phyloP scores from a whole-genome alignment of 495 filamentous ascomycete species.

The Talaromyces adpressus region DNA sequence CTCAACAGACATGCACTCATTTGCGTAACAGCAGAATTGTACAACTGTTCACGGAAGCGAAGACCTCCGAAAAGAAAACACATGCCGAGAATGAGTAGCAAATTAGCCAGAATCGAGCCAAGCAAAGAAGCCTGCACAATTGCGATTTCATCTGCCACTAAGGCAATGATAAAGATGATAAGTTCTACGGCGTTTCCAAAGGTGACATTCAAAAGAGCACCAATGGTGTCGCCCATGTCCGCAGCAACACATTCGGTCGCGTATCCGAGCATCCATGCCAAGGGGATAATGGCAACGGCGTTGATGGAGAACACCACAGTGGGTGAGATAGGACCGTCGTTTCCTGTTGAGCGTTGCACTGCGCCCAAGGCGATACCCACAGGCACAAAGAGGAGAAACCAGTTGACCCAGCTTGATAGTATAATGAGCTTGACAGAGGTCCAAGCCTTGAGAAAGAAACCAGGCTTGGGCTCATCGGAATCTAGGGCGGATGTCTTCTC shows the following conservation, averaged over 20 bases:
- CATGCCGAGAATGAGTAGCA: conserved; percentile 87
- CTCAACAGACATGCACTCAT: conserved; percentile 91
- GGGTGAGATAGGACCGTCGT: conserved; percentile 24
- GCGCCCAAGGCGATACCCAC: conserved; percentile 63
- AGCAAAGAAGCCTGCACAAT: conserved; percentile 86
- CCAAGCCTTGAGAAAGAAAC: conserved; percentile 42
- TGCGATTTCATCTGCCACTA: conserved; percentile 70
- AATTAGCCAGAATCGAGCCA: conserved; percentile 81
- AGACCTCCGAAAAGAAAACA: conserved; percentile 80
- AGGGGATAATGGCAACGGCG: conserved; percentile 73
- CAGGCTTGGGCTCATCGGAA: conserved; percentile 28
- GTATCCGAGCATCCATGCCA: conserved; percentile 71
- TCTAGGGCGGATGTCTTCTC: conserved; percentile 13
- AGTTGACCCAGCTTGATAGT: conserved; percentile 67
- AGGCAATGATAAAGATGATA: conserved; percentile 71
- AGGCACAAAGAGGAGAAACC: conserved; percentile 74
- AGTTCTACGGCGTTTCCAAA: conserved; percentile 88
- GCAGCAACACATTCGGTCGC: conserved; percentile 78
- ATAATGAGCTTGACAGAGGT: conserved; percentile 46
- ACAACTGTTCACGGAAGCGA: conserved; percentile 86
- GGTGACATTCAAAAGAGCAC: conserved; percentile 77
- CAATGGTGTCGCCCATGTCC: conserved; percentile 71
- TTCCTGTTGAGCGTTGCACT: conserved; percentile 17
- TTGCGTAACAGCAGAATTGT: conserved; percentile 90
- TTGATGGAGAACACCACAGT: conserved; percentile 70